Conservation (phyloP, 306 rosid genomes). For the Cercis canadensis region DNA sequence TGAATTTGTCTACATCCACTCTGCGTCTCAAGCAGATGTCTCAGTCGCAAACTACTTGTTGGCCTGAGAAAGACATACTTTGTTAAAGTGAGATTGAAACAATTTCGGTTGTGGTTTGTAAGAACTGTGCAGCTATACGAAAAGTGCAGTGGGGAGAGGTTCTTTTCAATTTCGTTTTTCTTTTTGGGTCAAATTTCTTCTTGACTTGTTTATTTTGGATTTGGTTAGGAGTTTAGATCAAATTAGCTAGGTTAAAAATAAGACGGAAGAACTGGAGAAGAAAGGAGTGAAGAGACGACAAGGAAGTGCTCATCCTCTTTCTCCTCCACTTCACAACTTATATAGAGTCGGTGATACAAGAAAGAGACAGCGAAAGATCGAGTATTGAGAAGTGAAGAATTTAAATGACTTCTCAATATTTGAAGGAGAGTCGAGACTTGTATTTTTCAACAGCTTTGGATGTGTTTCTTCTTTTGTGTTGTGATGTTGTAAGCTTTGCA, state of each 20-base stretch:
- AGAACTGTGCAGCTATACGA: constrained; percentile 76
- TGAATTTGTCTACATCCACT: constrained; percentile 93
- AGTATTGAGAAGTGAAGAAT: constrained; percentile 42
- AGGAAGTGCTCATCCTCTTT: constrained; percentile 98
- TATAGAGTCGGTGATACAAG: constrained; percentile 59
- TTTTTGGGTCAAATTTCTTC: constrained; percentile 31
- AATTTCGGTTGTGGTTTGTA: constrained; percentile 54
- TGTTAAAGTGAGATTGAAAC: constrained; percentile 28
- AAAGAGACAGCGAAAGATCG: constrained; percentile 47
- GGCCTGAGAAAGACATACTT: constrained; percentile 47
- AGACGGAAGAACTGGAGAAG: constrained; percentile 70
- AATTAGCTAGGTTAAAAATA: constrained; percentile 57
- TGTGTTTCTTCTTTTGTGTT: constrained; percentile 48
- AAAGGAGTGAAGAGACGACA: constrained; percentile 96
- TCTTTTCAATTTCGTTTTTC: constrained; percentile 40
- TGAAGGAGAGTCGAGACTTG: constrained; percentile 43
- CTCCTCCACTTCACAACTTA: constrained; percentile 77
- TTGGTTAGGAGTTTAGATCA: constrained; percentile 53
- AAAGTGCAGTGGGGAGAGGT: constrained; percentile 57
- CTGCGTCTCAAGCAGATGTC: constrained; percentile 77
- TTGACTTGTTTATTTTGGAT: constrained; percentile 61
- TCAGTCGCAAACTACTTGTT: constrained; percentile 70
- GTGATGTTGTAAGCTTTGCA: constrained; percentile 78
- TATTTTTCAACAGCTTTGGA: constrained; percentile 45
- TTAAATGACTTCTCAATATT: constrained; percentile 56